A percentile compares a stretch with the other conserved stretches of the same genome.
Evolutionary conservation across 257 asterid genomes (phyloP).

Genomic region (Scutellaria baicalensis): DNA sequence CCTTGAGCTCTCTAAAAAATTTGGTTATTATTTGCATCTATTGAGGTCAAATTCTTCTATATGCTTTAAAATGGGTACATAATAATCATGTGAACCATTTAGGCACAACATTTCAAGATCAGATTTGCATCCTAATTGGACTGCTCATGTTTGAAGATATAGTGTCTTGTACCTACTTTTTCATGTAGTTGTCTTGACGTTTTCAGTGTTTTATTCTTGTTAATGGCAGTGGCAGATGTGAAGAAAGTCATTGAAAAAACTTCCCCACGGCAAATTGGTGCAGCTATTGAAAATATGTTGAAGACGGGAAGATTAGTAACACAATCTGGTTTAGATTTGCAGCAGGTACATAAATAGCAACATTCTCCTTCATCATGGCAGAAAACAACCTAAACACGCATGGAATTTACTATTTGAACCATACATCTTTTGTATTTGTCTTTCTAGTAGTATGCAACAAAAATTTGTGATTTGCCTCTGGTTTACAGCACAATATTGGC

Average conservation of each 20-base stretch:
- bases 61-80: background rate
- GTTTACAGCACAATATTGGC: background rate
- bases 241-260: conserved; percentile 55
- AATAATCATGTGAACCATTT: background rate
- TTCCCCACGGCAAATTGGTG: conserved; percentile 58
- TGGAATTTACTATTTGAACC: conserved; percentile 2
- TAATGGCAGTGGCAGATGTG: conserved; percentile 60
- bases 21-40: background rate
- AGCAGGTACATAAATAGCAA: conserved; percentile 54
- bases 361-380: conserved; percentile 7
- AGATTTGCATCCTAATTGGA: background rate
- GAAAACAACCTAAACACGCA: background rate
- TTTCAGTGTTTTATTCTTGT: conserved; percentile 18
- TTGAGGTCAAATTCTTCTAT: background rate
- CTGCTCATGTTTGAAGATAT: background rate
- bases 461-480: background rate
- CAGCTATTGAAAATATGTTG: conserved; percentile 68
- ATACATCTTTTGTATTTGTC: background rate
- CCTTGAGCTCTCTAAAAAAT: conserved; percentile 1
- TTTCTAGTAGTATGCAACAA: background rate
- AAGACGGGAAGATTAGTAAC: conserved; percentile 85
- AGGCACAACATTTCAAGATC: background rate
- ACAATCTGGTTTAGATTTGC: conserved; percentile 77
- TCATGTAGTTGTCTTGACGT: conserved; percentile 1
- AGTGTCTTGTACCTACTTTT: background rate